Evolutionary conservation across 1,284 basidiomycete species (phyloP).

Genomic region (Cutaneotrichosporon sp.): DNA sequence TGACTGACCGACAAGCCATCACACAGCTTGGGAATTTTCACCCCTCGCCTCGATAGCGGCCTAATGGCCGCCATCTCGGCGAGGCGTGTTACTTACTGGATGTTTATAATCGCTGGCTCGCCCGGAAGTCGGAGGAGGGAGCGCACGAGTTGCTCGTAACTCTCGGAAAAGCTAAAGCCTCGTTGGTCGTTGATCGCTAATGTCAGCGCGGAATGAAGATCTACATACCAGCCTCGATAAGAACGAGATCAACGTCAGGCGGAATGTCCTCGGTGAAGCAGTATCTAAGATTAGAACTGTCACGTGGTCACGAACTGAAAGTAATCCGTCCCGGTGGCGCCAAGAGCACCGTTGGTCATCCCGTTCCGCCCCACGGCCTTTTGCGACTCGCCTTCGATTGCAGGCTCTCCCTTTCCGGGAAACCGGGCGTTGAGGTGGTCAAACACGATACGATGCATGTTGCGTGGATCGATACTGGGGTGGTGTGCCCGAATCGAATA

Average conservation of each 20-base stretch:
- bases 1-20: too few species aligned
- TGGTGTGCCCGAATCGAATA: conserved; percentile 24
- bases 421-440: conserved; percentile 39
- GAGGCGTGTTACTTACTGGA: conserved; percentile 8
- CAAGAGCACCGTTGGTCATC: conserved; percentile 38
- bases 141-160: conserved; percentile 16
- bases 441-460: conserved; percentile 41
- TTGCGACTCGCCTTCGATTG: neutral
- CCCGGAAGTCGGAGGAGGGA: neutral
- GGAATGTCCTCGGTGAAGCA: neutral
- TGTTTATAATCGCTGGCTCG: conserved; percentile 12
- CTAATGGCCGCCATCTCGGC: too few species aligned
- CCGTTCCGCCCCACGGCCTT: conserved; percentile 21
- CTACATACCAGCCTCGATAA: neutral
- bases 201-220: neutral
- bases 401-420: conserved; percentile 23
- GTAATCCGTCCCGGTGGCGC: neutral
- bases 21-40: too few species aligned
- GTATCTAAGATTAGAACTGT: neutral
- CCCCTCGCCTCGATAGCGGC: too few species aligned
- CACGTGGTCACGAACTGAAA: neutral
- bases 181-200: too few species aligned
- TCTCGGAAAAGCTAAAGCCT: neutral
- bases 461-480: conserved; percentile 29
- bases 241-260: neutral